Base-by-base conservation (phyloP, 768 basidiomycete species). In the Tricholoma saponaceum region DNA sequence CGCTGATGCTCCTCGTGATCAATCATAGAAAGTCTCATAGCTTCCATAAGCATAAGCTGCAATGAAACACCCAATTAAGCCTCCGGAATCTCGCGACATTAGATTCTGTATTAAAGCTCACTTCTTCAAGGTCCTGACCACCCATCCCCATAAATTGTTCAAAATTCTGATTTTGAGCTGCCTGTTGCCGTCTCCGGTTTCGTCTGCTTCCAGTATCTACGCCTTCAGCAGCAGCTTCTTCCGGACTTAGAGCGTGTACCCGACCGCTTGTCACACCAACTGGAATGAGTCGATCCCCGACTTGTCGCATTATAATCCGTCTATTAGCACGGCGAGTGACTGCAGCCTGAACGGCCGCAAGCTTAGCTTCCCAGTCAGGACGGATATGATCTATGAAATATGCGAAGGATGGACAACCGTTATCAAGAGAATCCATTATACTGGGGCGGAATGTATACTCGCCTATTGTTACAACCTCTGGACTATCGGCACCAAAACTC, bases 1-100 rank as follows among this genome's bases (percentile, higher is more conserved):
- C 85, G 81, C 68, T 94, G 92, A 55, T 94, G 90, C 66, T 94
- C 94, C 72, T 98, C 95, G 66, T 98, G 95, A 57, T 98, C 96
- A 50, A 97, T 69, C 62, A 98, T 77, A 25, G 94, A 97, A 57
- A 97, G 76, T 55, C 96, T 85, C 95, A 99, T 98, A 4, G 97
- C 97, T 74, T 98, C 97, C 92, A 95, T 95, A 55, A 99, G 78
- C 96, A 98, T 98, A 44, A 99, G 74, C 93, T 99, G 60, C 39
- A 47, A 49, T 33, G 49, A 20, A 56, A 46, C 28, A 43, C 22
- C 22, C 33, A 47, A 52, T 56, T 39, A 54, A 54, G 28, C 33
- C 55, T 12, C 23, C 35, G 53, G 35, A 49, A 57, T 35, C 26
- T 55, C 12, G 4, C 2, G 20, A 22, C 55, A 18, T 55, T 41